These are phyloP conservation scores for Endoconidiophora polonica DNA, from an alignment of 2,329 filamentous ascomycete genomes.

Conservation along the genomic window DNA sequence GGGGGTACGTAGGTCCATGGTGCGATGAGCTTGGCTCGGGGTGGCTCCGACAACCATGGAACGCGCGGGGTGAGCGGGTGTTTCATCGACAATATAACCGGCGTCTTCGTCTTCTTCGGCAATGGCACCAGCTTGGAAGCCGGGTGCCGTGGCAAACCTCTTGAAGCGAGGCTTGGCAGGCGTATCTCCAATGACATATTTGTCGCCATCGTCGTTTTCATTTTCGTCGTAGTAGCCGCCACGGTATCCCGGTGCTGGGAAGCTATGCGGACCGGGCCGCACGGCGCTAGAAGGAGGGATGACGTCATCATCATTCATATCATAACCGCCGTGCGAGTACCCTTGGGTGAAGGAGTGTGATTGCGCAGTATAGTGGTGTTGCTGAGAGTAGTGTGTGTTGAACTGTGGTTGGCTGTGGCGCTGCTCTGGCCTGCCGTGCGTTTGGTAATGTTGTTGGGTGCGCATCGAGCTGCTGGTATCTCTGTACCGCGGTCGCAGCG, in stretches of 20 bases:
- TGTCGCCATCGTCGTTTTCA: background rate
- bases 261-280: constrained; percentile 1
- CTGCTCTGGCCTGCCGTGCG: background rate
- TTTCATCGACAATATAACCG: constrained; percentile 2
- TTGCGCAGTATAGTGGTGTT: background rate
- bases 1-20: background rate
- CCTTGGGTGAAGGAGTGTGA: constrained; percentile 3
- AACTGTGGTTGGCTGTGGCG: background rate
- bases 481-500: constrained; percentile 31
- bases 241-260: background rate
- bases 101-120: constrained; percentile 3
- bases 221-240: background rate
- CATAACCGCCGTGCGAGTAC: background rate
- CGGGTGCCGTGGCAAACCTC: background rate
- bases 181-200: constrained; percentile 6
- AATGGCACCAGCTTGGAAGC: background rate
- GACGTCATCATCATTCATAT: constrained; percentile 14
- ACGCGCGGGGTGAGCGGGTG: background rate
- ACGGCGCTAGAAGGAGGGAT: constrained; percentile 23
- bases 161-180: constrained; percentile 7
- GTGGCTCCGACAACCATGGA: background rate
- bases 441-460: background rate
- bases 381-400: background rate
- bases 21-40: background rate
- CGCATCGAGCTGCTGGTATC: constrained; percentile 2